Conservation (phyloP, 805 yeast genomes). For the Priceomyces castillae region DNA sequence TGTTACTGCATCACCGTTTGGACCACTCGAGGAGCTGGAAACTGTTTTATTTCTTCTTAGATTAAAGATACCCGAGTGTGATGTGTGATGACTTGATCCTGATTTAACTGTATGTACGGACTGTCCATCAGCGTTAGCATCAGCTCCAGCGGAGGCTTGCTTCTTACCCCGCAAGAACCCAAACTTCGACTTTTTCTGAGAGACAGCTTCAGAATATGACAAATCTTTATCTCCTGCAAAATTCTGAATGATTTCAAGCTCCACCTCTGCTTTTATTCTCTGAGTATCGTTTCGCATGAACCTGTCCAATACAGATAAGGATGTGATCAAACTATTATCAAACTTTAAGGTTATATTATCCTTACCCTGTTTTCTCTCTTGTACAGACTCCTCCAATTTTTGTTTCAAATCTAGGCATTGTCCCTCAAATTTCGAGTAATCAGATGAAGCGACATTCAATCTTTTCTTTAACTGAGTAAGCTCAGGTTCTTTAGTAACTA, state of each 20-base stretch:
- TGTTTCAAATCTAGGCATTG: conserved; percentile 50
- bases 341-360: conserved; percentile 46
- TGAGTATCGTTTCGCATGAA: conserved; percentile 72
- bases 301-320: conserved; percentile 52
- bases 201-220: conserved; percentile 50
- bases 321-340: conserved; percentile 52
- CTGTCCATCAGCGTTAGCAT: conserved; percentile 24
- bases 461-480: conserved; percentile 52
- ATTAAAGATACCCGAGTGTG: conserved; percentile 34
- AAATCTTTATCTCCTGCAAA: conserved; percentile 77
- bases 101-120: conserved; percentile 35
- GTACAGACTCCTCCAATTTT: conserved; percentile 43
- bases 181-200: conserved; percentile 54
- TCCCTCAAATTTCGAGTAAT: conserved; percentile 40
- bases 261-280: conserved; percentile 78
- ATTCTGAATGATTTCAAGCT: conserved; percentile 83
- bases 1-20: conserved; percentile 11
- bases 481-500: conserved; percentile 57
- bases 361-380: conserved; percentile 31
- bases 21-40: conserved; percentile 19
- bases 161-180: conserved; percentile 47
- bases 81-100: conserved; percentile 26
- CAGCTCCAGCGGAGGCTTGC: conserved; percentile 10
- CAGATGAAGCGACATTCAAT: conserved; percentile 40
- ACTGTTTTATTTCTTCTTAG: conserved; percentile 33